Percentiles rank a stretch among this genome's conserved stretches.
Conservation (phyloP, 495 filamentous ascomycete genomes). For the Hyaloscypha variabilis region DNA sequence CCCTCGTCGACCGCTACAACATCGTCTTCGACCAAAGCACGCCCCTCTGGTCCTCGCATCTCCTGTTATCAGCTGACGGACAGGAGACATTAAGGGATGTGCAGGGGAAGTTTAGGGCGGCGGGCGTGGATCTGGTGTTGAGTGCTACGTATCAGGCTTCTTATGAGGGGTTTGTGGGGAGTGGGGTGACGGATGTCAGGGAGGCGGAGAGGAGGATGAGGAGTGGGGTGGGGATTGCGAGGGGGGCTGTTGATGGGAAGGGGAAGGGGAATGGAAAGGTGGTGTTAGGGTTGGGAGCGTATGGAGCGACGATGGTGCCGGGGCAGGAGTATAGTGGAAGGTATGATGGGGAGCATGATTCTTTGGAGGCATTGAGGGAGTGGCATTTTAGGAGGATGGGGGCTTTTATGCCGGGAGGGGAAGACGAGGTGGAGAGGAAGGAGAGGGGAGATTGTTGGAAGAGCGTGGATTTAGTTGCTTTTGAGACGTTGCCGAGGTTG, state of each 20-base stretch:
- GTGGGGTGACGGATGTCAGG: neutral
- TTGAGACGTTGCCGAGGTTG: constrained; percentile 63
- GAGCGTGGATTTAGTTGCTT: constrained; percentile 58
- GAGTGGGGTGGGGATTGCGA: constrained; percentile 13
- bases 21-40: constrained; percentile 50
- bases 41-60: constrained; percentile 68
- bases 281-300: constrained; percentile 63
- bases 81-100: constrained; percentile 50
- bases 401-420: constrained; percentile 40
- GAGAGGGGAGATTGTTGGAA: constrained; percentile 19
- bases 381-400: constrained; percentile 60
- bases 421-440: neutral
- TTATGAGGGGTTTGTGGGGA: constrained; percentile 49
- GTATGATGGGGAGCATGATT: constrained; percentile 53
- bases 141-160: constrained; percentile 70
- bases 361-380: constrained; percentile 41
- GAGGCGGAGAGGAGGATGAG: constrained; percentile 28
- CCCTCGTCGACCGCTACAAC: constrained; percentile 58
- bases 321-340: constrained; percentile 63
- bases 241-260: constrained; percentile 8
- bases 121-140: constrained; percentile 60
- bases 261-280: constrained; percentile 19
- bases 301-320: constrained; percentile 66
- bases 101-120: constrained; percentile 54
- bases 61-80: constrained; percentile 48